Conservation (phyloP, 75 land plant species). For the Picea glauca region DNA sequence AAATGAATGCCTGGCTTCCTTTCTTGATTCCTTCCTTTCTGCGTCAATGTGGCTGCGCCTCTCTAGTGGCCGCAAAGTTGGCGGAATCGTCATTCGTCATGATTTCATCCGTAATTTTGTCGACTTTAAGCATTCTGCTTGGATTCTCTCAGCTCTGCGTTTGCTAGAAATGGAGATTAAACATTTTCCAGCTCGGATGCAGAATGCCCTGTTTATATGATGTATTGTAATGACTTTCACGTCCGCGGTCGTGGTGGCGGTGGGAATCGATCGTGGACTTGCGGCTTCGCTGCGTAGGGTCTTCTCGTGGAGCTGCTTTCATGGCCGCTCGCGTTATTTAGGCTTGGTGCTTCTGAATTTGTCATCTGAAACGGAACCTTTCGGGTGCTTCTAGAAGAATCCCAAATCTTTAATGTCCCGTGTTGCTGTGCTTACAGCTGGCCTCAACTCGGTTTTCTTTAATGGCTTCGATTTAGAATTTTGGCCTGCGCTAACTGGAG, state of each 20-base stretch:
- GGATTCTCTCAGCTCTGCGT: neutral
- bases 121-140: constrained; percentile 6
- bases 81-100: neutral
- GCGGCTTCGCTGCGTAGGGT: neutral
- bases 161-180: neutral
- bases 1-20: neutral
- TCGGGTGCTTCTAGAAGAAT: too few species aligned
- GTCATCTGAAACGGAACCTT: neutral
- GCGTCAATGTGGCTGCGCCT: neutral
- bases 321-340: too few species aligned
- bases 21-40: too few species aligned
- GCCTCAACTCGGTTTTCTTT: neutral
- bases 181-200: neutral
- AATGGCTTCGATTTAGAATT: neutral
- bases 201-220: neutral
- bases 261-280: neutral
- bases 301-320: too few species aligned
- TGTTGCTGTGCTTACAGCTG: too few species aligned
- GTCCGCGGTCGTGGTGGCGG: neutral
- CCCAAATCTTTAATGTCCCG: neutral
- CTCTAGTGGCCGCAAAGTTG: constrained; percentile 4
- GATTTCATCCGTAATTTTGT: neutral
- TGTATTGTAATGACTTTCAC: neutral
- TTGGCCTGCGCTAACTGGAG: neutral
- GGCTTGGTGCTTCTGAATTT: neutral